Conservation (phyloP, 1,139 yeast species). For the Blastobotrys arbuscula region DNA sequence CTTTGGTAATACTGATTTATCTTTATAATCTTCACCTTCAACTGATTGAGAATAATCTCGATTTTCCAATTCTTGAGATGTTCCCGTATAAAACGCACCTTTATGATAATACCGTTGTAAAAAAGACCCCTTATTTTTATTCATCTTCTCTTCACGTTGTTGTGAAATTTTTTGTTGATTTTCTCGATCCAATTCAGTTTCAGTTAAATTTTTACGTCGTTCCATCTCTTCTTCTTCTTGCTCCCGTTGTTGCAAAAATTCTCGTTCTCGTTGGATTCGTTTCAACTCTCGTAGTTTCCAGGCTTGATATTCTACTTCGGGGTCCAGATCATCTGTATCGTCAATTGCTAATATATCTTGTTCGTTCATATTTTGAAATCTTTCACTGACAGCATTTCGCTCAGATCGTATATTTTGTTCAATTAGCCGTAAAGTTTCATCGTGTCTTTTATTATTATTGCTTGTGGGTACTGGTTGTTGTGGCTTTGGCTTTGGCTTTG, state of each 20-base stretch:
- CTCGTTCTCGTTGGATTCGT: slow-evolving; percentile 43
- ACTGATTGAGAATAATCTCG: slow-evolving; percentile 29
- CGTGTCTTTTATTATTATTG: slow-evolving; percentile 9
- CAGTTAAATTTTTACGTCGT: slow-evolving; percentile 30
- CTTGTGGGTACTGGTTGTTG: not conserved
- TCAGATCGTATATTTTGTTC: slow-evolving; percentile 22
- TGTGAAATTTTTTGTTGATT: slow-evolving; percentile 16
- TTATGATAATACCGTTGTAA: slow-evolving; percentile 33
- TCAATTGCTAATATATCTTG: slow-evolving; percentile 39
- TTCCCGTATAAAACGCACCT: slow-evolving; percentile 33
- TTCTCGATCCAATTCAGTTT: slow-evolving; percentile 28
- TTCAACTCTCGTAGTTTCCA: slow-evolving; percentile 45
- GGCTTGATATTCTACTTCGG: slow-evolving; percentile 41
- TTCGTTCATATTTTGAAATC: slow-evolving; percentile 15
- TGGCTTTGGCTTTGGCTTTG: slow-evolving; percentile 18
- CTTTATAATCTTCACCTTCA: slow-evolving; percentile 29
- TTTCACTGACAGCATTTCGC: slow-evolving; percentile 14
- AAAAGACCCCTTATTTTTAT: slow-evolving; percentile 17
- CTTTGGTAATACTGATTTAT: slow-evolving; percentile 30
- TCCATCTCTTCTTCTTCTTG: slow-evolving; percentile 39
- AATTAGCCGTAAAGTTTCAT: slow-evolving; percentile 22
- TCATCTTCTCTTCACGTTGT: slow-evolving; percentile 16
- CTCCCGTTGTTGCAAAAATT: slow-evolving; percentile 36
- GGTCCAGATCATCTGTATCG: slow-evolving; percentile 53
- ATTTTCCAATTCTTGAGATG: slow-evolving; percentile 30